phyloP scores from a whole-genome alignment of 768 basidiomycete genomes.

The Daedalea quercina region DNA sequence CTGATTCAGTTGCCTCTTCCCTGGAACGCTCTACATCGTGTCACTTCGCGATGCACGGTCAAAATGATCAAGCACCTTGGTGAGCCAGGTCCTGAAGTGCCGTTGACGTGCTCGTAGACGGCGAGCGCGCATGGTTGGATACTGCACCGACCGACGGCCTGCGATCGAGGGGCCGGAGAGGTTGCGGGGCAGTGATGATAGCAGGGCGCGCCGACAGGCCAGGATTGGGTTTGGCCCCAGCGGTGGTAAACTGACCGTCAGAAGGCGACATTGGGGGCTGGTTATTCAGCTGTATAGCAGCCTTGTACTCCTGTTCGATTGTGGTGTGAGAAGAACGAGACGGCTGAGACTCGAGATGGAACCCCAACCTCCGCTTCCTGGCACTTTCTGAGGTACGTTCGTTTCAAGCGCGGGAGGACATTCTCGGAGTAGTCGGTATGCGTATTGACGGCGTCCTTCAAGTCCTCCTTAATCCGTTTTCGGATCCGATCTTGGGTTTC shows the following conservation, averaged over 20 bases:
- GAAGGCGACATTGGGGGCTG: conserved; percentile 23
- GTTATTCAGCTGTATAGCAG: conserved; percentile 29
- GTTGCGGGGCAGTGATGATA: conserved; percentile 68
- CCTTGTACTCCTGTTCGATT: conserved; percentile 55
- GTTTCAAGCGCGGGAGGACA: conserved; percentile 75
- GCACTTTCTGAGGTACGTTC: conserved; percentile 76
- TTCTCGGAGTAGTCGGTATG: conserved; percentile 81
- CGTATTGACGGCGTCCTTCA: conserved; percentile 68
- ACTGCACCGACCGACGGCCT: conserved; percentile 57
- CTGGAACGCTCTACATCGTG: not conserved
- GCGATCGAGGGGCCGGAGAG: conserved; percentile 68
- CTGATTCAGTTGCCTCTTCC: conserved; percentile 79
- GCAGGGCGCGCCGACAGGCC: conserved; percentile 40
- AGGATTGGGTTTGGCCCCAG: conserved; percentile 39
- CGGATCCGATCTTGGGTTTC: conserved; percentile 90
- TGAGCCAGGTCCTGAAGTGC: conserved; percentile 85
- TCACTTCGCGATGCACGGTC: not conserved
- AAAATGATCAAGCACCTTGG: conserved; percentile 43
- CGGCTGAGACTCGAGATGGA: not conserved
- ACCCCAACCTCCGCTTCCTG: conserved; percentile 69
- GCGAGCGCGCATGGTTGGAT: conserved; percentile 60
- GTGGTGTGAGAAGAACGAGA: not conserved
- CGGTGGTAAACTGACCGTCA: conserved; percentile 22
- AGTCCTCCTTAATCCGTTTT: conserved; percentile 85
- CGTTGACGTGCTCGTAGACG: conserved; percentile 56